Conservation (phyloP, 1,139 yeast genomes). For the Scheffersomyces illinoinensis region DNA sequence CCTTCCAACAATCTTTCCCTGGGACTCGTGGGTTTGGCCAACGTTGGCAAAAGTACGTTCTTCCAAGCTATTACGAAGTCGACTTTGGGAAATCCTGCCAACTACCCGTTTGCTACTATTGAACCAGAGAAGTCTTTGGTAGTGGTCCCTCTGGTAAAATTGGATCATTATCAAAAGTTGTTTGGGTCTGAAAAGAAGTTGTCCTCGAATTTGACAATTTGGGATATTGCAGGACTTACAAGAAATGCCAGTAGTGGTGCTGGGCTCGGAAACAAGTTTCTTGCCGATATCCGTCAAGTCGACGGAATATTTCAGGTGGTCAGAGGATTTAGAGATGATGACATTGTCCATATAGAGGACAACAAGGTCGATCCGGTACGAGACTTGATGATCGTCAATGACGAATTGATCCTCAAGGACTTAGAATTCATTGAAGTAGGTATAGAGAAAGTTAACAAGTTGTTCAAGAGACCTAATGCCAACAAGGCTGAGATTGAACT, state of each 20-base stretch:
- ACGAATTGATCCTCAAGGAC: constrained; percentile 72
- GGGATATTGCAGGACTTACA: constrained; percentile 76
- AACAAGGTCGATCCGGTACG: constrained; percentile 63
- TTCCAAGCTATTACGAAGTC: constrained; percentile 73
- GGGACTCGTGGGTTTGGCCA: constrained; percentile 73
- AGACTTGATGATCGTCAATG: constrained; percentile 67
- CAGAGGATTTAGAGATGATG: constrained; percentile 67
- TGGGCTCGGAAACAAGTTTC: constrained; percentile 74
- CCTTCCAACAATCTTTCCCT: constrained; percentile 55
- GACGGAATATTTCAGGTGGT: constrained; percentile 76
- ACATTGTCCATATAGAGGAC: constrained; percentile 69
- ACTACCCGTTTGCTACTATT: constrained; percentile 79
- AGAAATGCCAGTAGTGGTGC: constrained; percentile 76
- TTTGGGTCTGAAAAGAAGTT: constrained; percentile 53
- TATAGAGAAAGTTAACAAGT: constrained; percentile 46
- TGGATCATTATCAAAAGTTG: constrained; percentile 44
- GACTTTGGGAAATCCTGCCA: constrained; percentile 71
- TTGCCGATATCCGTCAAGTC: constrained; percentile 69
- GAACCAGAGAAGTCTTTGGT: constrained; percentile 70
- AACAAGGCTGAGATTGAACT: constrained; percentile 31
- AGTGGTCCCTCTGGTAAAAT: constrained; percentile 52
- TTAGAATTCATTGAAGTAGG: constrained; percentile 63
- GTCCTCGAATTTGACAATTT: constrained; percentile 59
- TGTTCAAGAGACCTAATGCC: constrained; percentile 39
- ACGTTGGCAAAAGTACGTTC: constrained; percentile 72